Evolutionary conservation across 1,284 basidiomycete genomes (phyloP), one percentile per base, ranked within the genome.

Genomic region (Malassezia vespertilionis): DNA sequence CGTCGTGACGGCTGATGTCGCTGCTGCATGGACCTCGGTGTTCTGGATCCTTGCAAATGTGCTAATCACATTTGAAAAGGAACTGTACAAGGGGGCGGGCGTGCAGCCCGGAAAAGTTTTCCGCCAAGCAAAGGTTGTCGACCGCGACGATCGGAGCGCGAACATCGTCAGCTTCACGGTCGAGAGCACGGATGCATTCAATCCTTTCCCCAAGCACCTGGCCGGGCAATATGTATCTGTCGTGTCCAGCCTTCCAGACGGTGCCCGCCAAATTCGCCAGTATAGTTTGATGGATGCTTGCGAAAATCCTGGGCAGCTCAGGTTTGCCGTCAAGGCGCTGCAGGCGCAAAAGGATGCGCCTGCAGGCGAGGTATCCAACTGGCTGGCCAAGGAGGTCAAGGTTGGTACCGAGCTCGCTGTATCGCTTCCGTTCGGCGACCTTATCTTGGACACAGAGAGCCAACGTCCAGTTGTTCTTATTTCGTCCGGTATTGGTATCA

Each of bases 201-300:
- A 35, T 17, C 44, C 44, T 1, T 24, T 47, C 8, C 40, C 46
- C 5, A 30, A 15, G 5, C 46, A 47, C 18, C 18, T 26, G 28
- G 34, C 46, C n/a, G 46, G 46, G 7, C 46, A 48, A 15, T 48
- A 48, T 26, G 30, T 48, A 10, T 48, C 46, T 15, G 46, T 43
- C 2, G 21, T 33, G 15, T 40, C 46, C n/a, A 26, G 27, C 3
- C 31, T 43, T 4, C 33, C 40, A 1, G 46, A 48, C 33, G 46
- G 46, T 6, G 40, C 40, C 1, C 34, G 34, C 20, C 46, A 48
- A 31, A 22, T 43, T 11, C 34, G 46, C 17, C 46, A 48, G 35
- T 48, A 42, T 20, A 48, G 40, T 28, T 31, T 48, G 24, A 11
- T 42, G 4, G 46, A 47, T 20, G 27, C 32, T 4, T 39, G 46